phyloP scores from a whole-genome alignment of 1,139 yeast genomes.

The Kodamaea fungicola region DNA sequence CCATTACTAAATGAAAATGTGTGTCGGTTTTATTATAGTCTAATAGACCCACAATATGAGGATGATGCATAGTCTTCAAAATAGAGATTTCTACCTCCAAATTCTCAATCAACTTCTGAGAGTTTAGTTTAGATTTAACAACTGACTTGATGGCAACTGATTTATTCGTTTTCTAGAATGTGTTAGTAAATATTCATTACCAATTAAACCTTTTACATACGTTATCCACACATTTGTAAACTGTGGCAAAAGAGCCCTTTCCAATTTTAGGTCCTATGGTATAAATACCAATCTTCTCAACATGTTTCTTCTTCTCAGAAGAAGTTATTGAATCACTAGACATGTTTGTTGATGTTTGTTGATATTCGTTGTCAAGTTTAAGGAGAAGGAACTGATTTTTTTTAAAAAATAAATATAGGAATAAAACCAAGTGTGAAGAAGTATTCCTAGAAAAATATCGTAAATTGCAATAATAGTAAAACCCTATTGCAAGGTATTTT shows the following conservation, averaged over 20 bases:
- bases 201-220: constrained; percentile 12
- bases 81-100: constrained; percentile 88
- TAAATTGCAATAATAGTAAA: no score
- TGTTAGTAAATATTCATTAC: constrained; percentile 7
- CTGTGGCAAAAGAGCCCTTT: constrained; percentile 92
- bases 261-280: constrained; percentile 77
- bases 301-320: constrained; percentile 5
- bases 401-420: no score
- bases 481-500: no score
- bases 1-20: constrained; percentile 93
- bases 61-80: constrained; percentile 81
- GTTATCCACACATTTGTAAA: constrained; percentile 52
- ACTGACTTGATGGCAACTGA: constrained; percentile 90
- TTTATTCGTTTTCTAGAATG: constrained; percentile 34
- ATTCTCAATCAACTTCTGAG: constrained; percentile 83
- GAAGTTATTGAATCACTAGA: constrained; percentile 3
- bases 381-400: neutral
- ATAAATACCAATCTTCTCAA: constrained; percentile 38
- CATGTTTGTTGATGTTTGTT: constrained; percentile 1
- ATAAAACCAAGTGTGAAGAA: no score
- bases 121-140: constrained; percentile 73
- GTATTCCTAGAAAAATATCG: no score
- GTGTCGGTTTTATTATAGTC: constrained; percentile 78
- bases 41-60: constrained; percentile 82
- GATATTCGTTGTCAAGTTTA: neutral